phyloP scores from a whole-genome alignment of 148 eudicot genomes.

The Vaccinium myrtillus region DNA sequence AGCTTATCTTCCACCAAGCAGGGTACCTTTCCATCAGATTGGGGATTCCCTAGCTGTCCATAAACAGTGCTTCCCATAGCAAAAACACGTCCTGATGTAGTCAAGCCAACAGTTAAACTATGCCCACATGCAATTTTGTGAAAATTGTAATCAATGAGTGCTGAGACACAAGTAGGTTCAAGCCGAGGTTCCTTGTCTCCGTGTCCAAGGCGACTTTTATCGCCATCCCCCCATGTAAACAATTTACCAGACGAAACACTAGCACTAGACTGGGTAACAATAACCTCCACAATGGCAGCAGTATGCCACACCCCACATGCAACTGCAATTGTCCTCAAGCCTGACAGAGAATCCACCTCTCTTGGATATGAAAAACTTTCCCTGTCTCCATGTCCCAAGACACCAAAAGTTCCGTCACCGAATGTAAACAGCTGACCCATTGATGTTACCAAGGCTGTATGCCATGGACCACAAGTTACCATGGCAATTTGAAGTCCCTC shows the following conservation, averaged over 20 bases:
- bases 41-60: conserved; percentile 89
- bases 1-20: conserved; percentile 79
- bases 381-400: conserved; percentile 88
- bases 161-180: conserved; percentile 86
- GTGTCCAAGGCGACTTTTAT: conserved; percentile 93
- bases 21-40: conserved; percentile 78
- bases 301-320: conserved; percentile 99
- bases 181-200: conserved; percentile 93
- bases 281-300: conserved; percentile 94
- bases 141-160: conserved; percentile 81
- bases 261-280: conserved; percentile 70
- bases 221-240: conserved; percentile 99
- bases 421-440: conserved; percentile 88
- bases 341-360: conserved; percentile 85
- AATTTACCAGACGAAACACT: conserved; percentile 74
- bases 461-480: conserved; percentile 96
- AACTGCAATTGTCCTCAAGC: conserved; percentile 79
- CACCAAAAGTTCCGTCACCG: conserved; percentile 98
- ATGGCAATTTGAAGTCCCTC: conserved; percentile 83
- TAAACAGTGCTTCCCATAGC: conserved; percentile 97
- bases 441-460: conserved; percentile 81
- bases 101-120: conserved; percentile 82
- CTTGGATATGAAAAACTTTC: conserved; percentile 66
- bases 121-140: conserved; percentile 94
- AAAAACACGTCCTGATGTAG: conserved; percentile 74